Conservation (phyloP, 441 rosid species). For the Adansonia rubrostipa region DNA sequence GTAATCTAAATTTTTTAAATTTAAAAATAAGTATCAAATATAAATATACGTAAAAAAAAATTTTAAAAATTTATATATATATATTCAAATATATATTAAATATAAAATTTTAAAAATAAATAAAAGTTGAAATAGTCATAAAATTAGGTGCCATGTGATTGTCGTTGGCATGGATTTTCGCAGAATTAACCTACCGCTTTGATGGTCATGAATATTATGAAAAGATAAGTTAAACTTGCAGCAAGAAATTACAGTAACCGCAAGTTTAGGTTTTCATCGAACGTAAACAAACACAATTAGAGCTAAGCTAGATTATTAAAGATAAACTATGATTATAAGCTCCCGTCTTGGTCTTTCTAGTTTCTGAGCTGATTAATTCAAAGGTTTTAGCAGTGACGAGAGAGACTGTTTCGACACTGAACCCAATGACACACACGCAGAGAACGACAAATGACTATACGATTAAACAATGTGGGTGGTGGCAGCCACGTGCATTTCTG, state of each 20-base stretch:
- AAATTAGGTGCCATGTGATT: too few relatives aligned
- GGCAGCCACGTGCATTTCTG: not conserved
- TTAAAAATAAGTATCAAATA: too few relatives aligned
- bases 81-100: too few relatives aligned
- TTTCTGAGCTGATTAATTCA: not conserved
- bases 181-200: too few relatives aligned
- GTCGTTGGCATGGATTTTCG: not conserved
- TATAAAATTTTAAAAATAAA: too few relatives aligned
- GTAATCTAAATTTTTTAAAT: too few relatives aligned
- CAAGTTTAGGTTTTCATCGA: constrained; percentile 8
- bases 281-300: not conserved
- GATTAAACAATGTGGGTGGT: not conserved
- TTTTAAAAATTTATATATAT: too few relatives aligned
- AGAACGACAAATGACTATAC: not conserved
- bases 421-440: not conserved
- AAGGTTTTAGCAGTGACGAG: too few relatives aligned
- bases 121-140: too few relatives aligned
- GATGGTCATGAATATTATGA: not conserved
- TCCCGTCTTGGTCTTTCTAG: not conserved
- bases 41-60: too few relatives aligned
- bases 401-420: not conserved
- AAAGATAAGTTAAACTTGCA: not conserved
- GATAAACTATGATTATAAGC: not conserved
- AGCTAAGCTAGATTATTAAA: not conserved
- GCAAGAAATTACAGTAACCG: too few relatives aligned